phyloP scores from a whole-genome alignment of 306 rosid species.

The Vigna reflexopilosa region DNA sequence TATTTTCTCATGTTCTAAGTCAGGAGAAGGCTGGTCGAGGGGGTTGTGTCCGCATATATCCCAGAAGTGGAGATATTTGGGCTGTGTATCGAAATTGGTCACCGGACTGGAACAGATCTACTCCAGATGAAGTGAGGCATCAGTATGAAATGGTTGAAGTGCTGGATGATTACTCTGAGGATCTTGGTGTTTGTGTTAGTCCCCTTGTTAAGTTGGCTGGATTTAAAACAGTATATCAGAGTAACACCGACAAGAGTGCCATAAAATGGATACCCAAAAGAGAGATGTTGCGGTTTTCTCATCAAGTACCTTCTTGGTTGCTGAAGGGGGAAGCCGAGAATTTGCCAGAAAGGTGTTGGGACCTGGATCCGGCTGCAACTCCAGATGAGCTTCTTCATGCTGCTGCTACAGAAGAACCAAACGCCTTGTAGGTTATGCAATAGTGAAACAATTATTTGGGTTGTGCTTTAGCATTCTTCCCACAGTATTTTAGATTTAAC shows the following conservation, averaged over 20 bases:
- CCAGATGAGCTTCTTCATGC: conserved; percentile 94
- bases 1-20: conserved; percentile 85
- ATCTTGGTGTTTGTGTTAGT: conserved; percentile 81
- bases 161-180: conserved; percentile 89
- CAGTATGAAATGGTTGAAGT: conserved; percentile 98
- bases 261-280: conserved; percentile 80
- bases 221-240: conserved; percentile 85
- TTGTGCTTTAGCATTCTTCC: conserved; percentile 61
- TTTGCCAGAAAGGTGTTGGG: conserved; percentile 88
- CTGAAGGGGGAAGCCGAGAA: conserved; percentile 61
- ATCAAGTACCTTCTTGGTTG: conserved; percentile 93
- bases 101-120: conserved; percentile 78
- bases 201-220: conserved; percentile 89
- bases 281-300: conserved; percentile 95
- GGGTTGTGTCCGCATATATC: conserved; percentile 90
- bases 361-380: conserved; percentile 97
- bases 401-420: conserved; percentile 47
- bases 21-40: conserved; percentile 91
- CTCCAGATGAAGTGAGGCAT: conserved; percentile 88
- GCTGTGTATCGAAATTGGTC: conserved; percentile 96
- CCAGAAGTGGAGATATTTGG: conserved; percentile 89
- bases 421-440: conserved; percentile 45
- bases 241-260: conserved; percentile 68
- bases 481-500: conserved; percentile 76
- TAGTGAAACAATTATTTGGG: conserved; percentile 49